Conservation (phyloP, 2,329 filamentous ascomycete genomes). For the Cercospora citrullina region DNA sequence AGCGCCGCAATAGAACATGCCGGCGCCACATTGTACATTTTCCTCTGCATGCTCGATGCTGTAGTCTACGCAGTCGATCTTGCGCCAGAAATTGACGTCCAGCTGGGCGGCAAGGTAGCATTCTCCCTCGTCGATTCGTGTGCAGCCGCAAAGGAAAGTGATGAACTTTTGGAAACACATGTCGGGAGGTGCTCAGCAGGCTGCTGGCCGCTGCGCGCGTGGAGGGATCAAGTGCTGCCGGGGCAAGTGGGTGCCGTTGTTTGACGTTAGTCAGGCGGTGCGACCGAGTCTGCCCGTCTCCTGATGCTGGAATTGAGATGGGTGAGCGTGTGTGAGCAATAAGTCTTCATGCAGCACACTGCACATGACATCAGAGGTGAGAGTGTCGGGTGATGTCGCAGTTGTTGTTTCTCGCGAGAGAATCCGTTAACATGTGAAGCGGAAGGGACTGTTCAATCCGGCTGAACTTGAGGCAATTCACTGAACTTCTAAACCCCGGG, state of each 20-base stretch:
- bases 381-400: background rate
- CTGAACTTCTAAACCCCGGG: background rate
- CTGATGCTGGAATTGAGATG: background rate
- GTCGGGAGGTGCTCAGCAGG: constrained; percentile 2
- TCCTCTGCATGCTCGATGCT: constrained; percentile 1
- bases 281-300: background rate
- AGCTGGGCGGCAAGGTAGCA: constrained; percentile 23
- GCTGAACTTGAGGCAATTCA: background rate
- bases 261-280: background rate
- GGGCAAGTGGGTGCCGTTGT: background rate
- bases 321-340: background rate
- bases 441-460: background rate
- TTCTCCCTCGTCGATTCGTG: constrained; percentile 14
- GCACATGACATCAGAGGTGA: background rate
- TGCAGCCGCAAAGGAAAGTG: constrained; percentile 32
- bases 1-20: constrained; percentile 24
- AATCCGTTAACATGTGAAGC: background rate
- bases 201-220: background rate
- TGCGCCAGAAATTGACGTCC: constrained; percentile 24
- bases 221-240: background rate
- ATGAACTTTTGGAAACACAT: constrained; percentile 35
- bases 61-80: constrained; percentile 26
- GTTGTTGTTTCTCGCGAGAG: background rate
- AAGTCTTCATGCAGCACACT: background rate
- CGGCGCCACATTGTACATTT: constrained; percentile 17